Evolutionary conservation across 148 eudicot species (phyloP), one percentile per base, ranked within the genome.

Genomic region (Vaccinium vitisidaea): DNA sequence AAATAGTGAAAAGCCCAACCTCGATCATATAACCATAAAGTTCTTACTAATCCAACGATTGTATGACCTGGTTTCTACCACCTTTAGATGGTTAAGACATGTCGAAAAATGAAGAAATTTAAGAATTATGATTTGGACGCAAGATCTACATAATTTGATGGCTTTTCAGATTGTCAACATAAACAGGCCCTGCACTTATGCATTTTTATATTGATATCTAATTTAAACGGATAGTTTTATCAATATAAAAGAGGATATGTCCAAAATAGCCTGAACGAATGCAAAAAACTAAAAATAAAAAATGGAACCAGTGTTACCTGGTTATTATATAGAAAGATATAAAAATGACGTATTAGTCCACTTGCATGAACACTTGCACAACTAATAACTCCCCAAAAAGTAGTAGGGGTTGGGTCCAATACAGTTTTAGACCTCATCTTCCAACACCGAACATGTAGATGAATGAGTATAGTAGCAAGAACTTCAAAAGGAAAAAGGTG

Each of bases 261-360:
- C 98, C 98, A 93, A 88, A 96, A 94, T 83, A 94, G 95, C 97
- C 94, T 98, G 82, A 96, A 96, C 8, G 99, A 96, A 98, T 96
- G 95, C 97, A 93, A 71, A 88, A n/a, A n/a, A n/a, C n/a, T 0
- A 27, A 88, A 88, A 89, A 3, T 92, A 70, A 88, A 90, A 5
- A 49, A 80, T 25, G 65, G 11, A 46, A 23, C 75, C 30, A 3
- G 67, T 30, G 32, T 80, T 18, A 65, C 75, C 77, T 32, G 21
- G 69, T 80, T 1, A 13, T 75, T 46, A 76, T 16, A 43, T 9
- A 48, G 27, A 52, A 52, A 15, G 74, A 46, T 54, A 65, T 18
- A 11, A 18, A 50, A 8, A 43, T 18, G 56, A 8, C 10, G 48
- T 16, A 21, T 21, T 11, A 32, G 13, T n/a, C 39, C 14, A 50